Evolutionary conservation across 495 filamentous ascomycete species (phyloP), one percentile per base, ranked within the genome.

Genomic region (Amorphotheca resinae): DNA sequence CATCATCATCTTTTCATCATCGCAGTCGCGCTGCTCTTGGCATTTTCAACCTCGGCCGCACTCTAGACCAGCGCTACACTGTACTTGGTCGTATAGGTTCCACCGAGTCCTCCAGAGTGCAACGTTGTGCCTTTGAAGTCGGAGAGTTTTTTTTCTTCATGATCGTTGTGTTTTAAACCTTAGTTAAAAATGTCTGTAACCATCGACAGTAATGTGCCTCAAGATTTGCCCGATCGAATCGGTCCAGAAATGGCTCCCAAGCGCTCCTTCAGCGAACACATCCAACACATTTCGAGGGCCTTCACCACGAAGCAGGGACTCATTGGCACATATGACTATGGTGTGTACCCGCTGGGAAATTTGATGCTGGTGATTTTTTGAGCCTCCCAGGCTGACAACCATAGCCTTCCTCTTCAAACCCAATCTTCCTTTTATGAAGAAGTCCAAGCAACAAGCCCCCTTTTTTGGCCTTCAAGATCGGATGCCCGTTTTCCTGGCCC

Each of bases 391-490:
- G 38, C 20, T 37, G 11, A 45, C 15, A 21, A n/a, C 26, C 22
- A 38, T 23, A 53, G 62, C 33, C 41, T 67, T 73, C 48, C 61
- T 70, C 34, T 87, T 87, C 61, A 74, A 67, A 33, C 88, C 88
- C 4, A 84, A 85, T 43, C 57, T 94, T 9, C 88, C 87, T 2
- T 94, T 93, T 63, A 77, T 89, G 67, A 76, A 72, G 48, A 80
- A 76, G 57, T 53, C 68, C 1, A 67, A 66, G 28, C 63, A 68
- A 48, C 65, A 72, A 1, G 75, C 82, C 4, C 87, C 87, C 17
- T 94, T 94, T 63, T 94, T 93, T 58, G 88, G 85, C 17, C 75
- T 93, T 14, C 71, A 94, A 47, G 85, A 93, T 58, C 67, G 65
- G 16, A 82, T 94, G 67, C 87, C 88, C 2, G 69, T 94, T 9